Conservation (phyloP, 2,329 filamentous ascomycete species). For the Aureobasidium sp. region DNA sequence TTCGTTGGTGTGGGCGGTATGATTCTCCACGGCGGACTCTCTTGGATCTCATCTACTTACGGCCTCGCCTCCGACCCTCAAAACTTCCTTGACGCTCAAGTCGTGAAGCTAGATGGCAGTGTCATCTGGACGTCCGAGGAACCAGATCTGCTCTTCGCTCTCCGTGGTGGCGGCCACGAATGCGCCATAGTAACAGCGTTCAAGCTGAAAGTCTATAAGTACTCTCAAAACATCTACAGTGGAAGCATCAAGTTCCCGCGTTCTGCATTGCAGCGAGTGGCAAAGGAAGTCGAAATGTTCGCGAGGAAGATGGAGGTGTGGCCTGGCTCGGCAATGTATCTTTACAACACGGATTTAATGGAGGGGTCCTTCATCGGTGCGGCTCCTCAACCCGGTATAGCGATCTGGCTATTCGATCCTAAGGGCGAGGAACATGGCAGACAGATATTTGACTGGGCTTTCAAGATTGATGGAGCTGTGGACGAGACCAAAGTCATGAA, state of each 20-base stretch:
- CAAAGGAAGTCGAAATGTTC: not conserved
- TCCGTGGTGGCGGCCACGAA: conserved; percentile 32
- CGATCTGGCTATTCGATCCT: not conserved
- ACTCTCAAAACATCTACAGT: not conserved
- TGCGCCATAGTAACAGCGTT: not conserved
- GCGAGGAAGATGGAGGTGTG: not conserved
- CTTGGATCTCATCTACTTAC: conserved; percentile 34
- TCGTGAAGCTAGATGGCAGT: conserved; percentile 33
- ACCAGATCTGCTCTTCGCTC: conserved; percentile 36
- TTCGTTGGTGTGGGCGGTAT: conserved; percentile 36
- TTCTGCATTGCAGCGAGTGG: not conserved
- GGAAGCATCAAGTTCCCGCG: not conserved
- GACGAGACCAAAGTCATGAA: not conserved
- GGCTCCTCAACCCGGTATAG: not conserved
- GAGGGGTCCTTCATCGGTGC: not conserved
- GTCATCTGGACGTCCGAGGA: conserved; percentile 34
- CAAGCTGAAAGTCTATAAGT: not conserved
- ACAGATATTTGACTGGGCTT: not conserved
- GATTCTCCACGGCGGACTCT: conserved; percentile 33
- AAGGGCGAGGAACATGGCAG: not conserved
- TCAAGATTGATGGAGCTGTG: conserved; percentile 4
- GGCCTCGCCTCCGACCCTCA: conserved; percentile 35
- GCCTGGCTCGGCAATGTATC: not conserved
- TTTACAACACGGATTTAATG: not conserved
- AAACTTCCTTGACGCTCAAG: conserved; percentile 35